These are phyloP conservation scores for Rhodosporidiobolus odoratus DNA, from an alignment of 768 basidiomycete species.

Conservation along the genomic window DNA sequence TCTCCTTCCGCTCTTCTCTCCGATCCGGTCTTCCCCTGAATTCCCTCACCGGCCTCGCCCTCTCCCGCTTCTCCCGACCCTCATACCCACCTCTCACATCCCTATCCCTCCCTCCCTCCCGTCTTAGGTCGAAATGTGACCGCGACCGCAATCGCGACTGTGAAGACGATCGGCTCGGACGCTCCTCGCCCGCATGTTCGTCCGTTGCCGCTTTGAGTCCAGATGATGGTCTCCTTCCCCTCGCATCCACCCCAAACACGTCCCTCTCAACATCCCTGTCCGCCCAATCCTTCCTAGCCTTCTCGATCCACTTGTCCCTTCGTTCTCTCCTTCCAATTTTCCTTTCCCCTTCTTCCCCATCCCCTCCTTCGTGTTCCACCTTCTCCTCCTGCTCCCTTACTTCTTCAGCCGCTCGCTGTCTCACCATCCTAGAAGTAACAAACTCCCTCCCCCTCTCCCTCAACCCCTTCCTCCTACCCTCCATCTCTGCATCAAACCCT, in stretches of 20 bases:
- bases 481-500: background rate
- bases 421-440: no score
- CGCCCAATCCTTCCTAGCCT: background rate
- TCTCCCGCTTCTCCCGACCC: background rate
- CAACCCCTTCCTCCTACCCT: background rate
- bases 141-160: no score
- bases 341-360: background rate
- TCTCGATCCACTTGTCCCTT: background rate
- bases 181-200: background rate
- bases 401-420: background rate
- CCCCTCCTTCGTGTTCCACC: background rate
- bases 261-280: background rate
- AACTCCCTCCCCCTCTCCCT: no score
- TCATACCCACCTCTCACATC: background rate
- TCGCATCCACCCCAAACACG: background rate
- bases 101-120: background rate
- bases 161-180: background rate
- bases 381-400: background rate
- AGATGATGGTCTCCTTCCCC: background rate
- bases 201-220: no score
- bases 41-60: background rate
- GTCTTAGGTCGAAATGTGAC: no score
- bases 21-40: background rate
- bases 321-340: background rate
- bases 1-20: background rate